Percentiles rank a stretch among this genome's conserved stretches.
Evolutionary conservation across 352 stramenopile species (phyloP).

Genomic region (Phytophthora kernoviae): DNA sequence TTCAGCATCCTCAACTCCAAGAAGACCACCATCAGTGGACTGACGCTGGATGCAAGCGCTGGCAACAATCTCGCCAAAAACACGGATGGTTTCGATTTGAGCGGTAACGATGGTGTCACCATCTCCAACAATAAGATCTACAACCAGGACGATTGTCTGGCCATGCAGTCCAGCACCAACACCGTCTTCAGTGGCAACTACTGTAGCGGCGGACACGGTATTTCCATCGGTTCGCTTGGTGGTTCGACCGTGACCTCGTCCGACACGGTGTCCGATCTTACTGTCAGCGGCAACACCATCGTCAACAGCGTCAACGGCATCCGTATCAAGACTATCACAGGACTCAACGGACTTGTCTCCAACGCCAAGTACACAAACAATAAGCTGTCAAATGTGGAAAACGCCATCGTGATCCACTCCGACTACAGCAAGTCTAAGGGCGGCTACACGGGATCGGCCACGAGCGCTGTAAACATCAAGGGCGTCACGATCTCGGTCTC

Average conservation of each 20-base stretch:
- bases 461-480: conserved; percentile 32
- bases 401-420: no score
- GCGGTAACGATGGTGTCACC: conserved; percentile 23
- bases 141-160: no score
- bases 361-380: no score
- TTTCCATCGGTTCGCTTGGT: conserved; percentile 39
- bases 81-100: conserved; percentile 43
- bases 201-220: conserved; percentile 19
- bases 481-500: conserved; percentile 27
- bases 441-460: no score
- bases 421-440: no score
- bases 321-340: no score
- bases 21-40: conserved; percentile 25
- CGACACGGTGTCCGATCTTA: conserved; percentile 30
- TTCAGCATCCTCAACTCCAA: conserved; percentile 30
- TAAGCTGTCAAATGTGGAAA: no score
- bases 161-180: no score
- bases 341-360: no score
- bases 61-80: no score
- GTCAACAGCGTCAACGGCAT: no score
- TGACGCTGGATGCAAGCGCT: conserved; percentile 37
- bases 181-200: no score
- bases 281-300: conserved; percentile 36
- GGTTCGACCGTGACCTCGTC: conserved; percentile 13
- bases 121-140: conserved; percentile 33